phyloP scores from a whole-genome alignment of 2,329 filamentous ascomycete species.

The Aaosphaeria arxii region DNA sequence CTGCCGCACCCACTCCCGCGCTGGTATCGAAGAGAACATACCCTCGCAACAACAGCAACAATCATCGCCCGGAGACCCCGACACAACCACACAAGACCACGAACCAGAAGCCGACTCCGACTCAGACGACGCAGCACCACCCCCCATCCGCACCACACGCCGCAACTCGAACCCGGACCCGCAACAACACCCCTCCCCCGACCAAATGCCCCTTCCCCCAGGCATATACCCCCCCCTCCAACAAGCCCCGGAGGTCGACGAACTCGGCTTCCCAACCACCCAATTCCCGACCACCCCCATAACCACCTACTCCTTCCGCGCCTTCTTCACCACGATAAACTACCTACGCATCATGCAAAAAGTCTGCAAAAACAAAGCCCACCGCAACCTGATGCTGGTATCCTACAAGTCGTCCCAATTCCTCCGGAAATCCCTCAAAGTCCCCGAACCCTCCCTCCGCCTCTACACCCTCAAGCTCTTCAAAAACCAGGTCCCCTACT shows the following conservation, averaged over 20 bases:
- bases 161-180: conserved; percentile 22
- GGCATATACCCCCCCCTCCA: conserved; percentile 14
- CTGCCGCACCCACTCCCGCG: conserved; percentile 71
- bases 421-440: conserved; percentile 84
- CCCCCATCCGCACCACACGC: conserved; percentile 66
- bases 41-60: conserved; percentile 1
- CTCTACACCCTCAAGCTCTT: conserved; percentile 97
- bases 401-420: conserved; percentile 95
- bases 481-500: conserved; percentile 98
- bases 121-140: conserved; percentile 71
- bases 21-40: conserved; percentile 38
- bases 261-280: conserved; percentile 76
- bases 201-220: conserved; percentile 19
- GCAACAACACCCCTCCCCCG: background rate
- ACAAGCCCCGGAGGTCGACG: conserved; percentile 65
- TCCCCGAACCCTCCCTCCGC: conserved; percentile 81
- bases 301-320: conserved; percentile 86
- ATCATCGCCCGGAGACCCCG: no score
- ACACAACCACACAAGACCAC: background rate
- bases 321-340: conserved; percentile 94
- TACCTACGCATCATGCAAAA: conserved; percentile 96
- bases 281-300: conserved; percentile 72
- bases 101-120: conserved; percentile 28
- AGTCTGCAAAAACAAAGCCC: conserved; percentile 91
- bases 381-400: conserved; percentile 88